A percentile compares a stretch with the other conserved stretches of the same genome.
Evolutionary conservation across 2,329 filamentous ascomycete genomes (phyloP).

Genomic region (Neonectria sp.): DNA sequence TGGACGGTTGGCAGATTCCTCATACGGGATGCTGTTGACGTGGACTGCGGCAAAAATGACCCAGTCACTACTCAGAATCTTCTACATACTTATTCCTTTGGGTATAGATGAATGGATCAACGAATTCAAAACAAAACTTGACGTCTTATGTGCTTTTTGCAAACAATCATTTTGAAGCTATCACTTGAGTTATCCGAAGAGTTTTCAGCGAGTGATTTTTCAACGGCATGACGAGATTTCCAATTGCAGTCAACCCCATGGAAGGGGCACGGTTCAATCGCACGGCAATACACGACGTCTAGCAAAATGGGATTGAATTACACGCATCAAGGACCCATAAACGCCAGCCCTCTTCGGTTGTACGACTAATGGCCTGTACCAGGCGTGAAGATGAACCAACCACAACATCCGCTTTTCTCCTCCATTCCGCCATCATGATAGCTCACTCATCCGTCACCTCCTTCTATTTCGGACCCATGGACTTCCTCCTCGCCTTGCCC

Average conservation of each 20-base stretch:
- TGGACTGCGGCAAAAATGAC: constrained; percentile 32
- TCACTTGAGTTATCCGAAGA: not conserved
- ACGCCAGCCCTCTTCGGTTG: constrained; percentile 35
- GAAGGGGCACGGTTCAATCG: too few relatives aligned
- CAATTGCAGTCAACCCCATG: too few relatives aligned
- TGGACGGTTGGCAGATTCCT: constrained; percentile 1
- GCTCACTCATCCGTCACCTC: constrained; percentile 3
- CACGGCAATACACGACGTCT: constrained; percentile 2
- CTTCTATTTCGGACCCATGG: constrained; percentile 48
- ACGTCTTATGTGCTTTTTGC: not conserved
- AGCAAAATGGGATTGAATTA: constrained; percentile 39
- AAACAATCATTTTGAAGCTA: not conserved
- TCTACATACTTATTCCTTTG: constrained; percentile 53
- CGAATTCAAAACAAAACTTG: constrained; percentile 39
- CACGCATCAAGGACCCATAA: constrained; percentile 39
- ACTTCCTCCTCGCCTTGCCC: constrained; percentile 68
- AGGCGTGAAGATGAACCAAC: constrained; percentile 21
- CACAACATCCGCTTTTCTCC: constrained; percentile 12
- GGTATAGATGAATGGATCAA: constrained; percentile 55
- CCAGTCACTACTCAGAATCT: constrained; percentile 50
- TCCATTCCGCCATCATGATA: constrained; percentile 23
- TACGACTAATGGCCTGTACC: constrained; percentile 25
- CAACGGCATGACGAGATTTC: not conserved
- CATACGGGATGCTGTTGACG: constrained; percentile 4
- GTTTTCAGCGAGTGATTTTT: not conserved